These are phyloP conservation scores for Russula virescens DNA, from an alignment of 768 basidiomycete genomes.

Conservation along the genomic window DNA sequence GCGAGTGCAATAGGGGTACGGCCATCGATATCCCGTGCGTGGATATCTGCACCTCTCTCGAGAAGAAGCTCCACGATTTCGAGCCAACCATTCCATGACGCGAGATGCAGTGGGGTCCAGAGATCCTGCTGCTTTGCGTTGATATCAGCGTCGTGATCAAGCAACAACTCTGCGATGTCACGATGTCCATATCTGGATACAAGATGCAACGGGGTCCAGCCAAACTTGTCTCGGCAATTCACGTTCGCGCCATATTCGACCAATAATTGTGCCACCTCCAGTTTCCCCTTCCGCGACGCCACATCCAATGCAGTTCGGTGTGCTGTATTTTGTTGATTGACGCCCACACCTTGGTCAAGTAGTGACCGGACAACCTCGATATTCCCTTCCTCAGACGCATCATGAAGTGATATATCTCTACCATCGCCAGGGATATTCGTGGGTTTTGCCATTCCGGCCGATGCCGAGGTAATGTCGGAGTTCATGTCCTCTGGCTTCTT, in stretches of 20 bases:
- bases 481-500: too few relatives aligned
- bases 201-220: background rate
- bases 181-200: background rate
- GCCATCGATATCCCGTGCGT: too few relatives aligned
- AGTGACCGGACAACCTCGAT: too few relatives aligned
- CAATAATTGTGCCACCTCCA: background rate
- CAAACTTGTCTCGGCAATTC: background rate
- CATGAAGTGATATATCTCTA: too few relatives aligned
- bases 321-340: too few relatives aligned
- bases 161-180: background rate
- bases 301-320: background rate
- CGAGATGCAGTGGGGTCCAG: conserved; percentile 2
- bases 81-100: background rate
- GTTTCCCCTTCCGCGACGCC: background rate
- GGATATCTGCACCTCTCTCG: background rate
- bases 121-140: background rate
- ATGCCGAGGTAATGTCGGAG: too few relatives aligned
- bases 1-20: too few relatives aligned
- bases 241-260: background rate
- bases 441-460: too few relatives aligned
- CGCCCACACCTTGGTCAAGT: too few relatives aligned
- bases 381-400: too few relatives aligned
- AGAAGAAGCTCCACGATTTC: background rate
- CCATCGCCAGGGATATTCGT: too few relatives aligned
- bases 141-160: background rate